Conservation (phyloP, 768 basidiomycete species). For the Amanita fuliginea region DNA sequence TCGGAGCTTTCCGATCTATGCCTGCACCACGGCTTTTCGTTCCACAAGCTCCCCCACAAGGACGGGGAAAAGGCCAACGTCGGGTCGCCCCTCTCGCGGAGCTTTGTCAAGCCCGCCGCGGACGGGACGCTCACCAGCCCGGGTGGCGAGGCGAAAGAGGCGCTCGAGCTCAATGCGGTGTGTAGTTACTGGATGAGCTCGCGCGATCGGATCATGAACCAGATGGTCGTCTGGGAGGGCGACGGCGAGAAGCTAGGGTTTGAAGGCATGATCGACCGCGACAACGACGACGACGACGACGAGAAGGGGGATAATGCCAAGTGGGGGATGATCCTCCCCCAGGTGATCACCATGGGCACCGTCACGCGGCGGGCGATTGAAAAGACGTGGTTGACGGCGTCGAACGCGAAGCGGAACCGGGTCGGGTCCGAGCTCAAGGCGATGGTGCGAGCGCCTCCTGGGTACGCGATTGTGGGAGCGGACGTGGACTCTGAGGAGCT, state of each 20-base stretch:
- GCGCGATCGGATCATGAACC: slow-evolving; percentile 82
- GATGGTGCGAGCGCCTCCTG: slow-evolving; percentile 90
- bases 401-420: slow-evolving; percentile 94
- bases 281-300: background rate
- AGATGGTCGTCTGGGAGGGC: slow-evolving; percentile 84
- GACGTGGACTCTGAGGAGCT: slow-evolving; percentile 99
- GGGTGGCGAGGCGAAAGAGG: slow-evolving; percentile 69
- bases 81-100: slow-evolving; percentile 84
- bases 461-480: slow-evolving; percentile 92
- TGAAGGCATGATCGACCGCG: background rate
- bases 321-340: slow-evolving; percentile 90
- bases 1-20: slow-evolving; percentile 38
- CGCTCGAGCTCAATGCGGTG: slow-evolving; percentile 84
- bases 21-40: slow-evolving; percentile 42
- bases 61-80: slow-evolving; percentile 93
- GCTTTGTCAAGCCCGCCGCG: slow-evolving; percentile 80
- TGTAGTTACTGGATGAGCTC: slow-evolving; percentile 98
- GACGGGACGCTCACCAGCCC: slow-evolving; percentile 82
- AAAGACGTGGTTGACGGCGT: slow-evolving; percentile 96
- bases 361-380: slow-evolving; percentile 97
- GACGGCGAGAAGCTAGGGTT: background rate
- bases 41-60: slow-evolving; percentile 94
- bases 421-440: slow-evolving; percentile 98
- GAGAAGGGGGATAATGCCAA: slow-evolving; percentile 22
- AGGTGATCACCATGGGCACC: slow-evolving; percentile 97